Evolutionary conservation across 768 basidiomycete species (phyloP).

Genomic region (Zangia roseola): DNA sequence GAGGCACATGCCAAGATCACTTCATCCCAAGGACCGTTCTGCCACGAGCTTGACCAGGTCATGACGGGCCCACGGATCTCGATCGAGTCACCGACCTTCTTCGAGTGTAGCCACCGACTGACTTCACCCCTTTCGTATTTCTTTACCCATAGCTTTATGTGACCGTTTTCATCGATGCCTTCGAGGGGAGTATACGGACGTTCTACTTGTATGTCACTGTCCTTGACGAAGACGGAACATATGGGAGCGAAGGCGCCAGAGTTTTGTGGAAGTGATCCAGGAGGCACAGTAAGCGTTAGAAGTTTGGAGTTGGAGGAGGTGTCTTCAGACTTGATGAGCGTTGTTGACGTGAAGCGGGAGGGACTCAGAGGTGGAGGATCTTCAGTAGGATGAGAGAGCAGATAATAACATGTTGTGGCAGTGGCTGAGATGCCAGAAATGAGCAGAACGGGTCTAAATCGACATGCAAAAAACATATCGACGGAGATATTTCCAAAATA

Average conservation of each 20-base stretch:
- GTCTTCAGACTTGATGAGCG: constrained; percentile 50
- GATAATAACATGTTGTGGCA: constrained; percentile 50
- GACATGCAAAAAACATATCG: constrained; percentile 12
- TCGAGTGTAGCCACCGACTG: constrained; percentile 77
- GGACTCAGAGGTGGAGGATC: constrained; percentile 48
- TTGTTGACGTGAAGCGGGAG: constrained; percentile 54
- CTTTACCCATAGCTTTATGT: constrained; percentile 80
- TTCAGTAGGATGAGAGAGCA: constrained; percentile 46
- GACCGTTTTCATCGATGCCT: constrained; percentile 63
- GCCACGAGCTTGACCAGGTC: constrained; percentile 53
- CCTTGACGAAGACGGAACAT: constrained; percentile 81
- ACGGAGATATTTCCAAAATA: constrained; percentile 14
- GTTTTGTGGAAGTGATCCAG: constrained; percentile 33
- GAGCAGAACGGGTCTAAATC: constrained; percentile 22
- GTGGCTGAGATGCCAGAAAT: constrained; percentile 40
- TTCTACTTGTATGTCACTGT: constrained; percentile 87
- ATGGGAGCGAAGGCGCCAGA: constrained; percentile 41
- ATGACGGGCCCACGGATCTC: constrained; percentile 75
- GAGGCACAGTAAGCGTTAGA: constrained; percentile 58
- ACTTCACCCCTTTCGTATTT: constrained; percentile 78
- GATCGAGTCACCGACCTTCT: constrained; percentile 59
- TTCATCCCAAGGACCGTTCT: constrained; percentile 70
- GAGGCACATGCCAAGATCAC: constrained; percentile 60
- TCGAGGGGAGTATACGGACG: constrained; percentile 80
- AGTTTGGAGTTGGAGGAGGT: constrained; percentile 62